Base-by-base conservation (phyloP, 1,139 yeast genomes). In the Debaryomycetaceae sp. region DNA sequence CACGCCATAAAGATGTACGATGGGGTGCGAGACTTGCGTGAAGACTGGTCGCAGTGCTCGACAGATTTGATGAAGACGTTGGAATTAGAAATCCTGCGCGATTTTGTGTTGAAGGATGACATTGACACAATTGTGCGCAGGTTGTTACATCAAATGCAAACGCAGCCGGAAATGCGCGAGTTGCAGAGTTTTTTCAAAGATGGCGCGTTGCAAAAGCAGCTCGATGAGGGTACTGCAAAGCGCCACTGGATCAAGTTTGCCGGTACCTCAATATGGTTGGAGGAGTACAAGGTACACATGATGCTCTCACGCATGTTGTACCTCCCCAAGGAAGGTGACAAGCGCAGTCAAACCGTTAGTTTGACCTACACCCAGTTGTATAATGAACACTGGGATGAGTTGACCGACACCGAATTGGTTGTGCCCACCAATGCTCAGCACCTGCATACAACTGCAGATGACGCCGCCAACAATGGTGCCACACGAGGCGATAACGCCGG, bases 261-360 rank as follows among this genome's bases (percentile, higher is more conserved):
- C 5, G 63, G 61, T 1, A 46, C 61, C 5, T 53, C 63, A 1
- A 59, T 59, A 5, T 60, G 58, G 58, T 45, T 60, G 30, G 47
- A 51, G 25, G 54, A 56, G 24, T 58, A 58, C 34, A 54, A 58
- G 1, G 59, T 58, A 9, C 61, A 58, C 41, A 46, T 48, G 28
- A 49, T 58, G 58, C 49, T 58, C 9, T 56, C 59, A 2, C 40
- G 65, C 29, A 40, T 60, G 7, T 38, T 51, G 3, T 60, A 58
- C 37, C 43, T 55, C 28, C 45, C 51, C 3, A 19, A 25, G 4
- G 56, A 14, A 9, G n/a, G 47, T 1, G 35, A 34, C 13, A 42
- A 53, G 32, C 48, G 46, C 22, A 37, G 42, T 18, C 59, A 63
- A 3, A 39, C 42, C 3, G 38, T 57, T 26, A 51, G 60, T 24